phyloP scores from a whole-genome alignment of 345 rosid genomes.

The Eucalyptus erythrocorys region DNA sequence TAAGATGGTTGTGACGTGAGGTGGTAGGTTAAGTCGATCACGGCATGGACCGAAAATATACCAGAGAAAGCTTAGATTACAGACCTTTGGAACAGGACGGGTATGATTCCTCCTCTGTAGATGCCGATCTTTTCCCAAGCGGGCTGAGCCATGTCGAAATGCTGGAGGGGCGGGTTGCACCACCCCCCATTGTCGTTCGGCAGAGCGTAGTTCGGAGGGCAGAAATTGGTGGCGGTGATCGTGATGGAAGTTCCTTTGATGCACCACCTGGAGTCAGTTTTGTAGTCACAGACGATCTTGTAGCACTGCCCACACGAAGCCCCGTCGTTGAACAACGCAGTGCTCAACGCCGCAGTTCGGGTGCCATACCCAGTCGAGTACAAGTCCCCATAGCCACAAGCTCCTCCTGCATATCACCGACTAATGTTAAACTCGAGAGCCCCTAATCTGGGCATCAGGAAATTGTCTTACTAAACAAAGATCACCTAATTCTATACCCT shows the following conservation, averaged over 20 bases:
- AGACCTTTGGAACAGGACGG: constrained; percentile 71
- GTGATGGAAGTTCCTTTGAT: constrained; percentile 40
- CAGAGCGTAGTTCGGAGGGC: constrained; percentile 66
- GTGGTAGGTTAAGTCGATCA: neutral
- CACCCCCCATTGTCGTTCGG: constrained; percentile 83
- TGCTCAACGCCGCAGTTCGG: constrained; percentile 64
- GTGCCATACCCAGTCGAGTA: constrained; percentile 58
- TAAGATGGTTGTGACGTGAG: neutral
- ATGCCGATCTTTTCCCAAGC: constrained; percentile 89
- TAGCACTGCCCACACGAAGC: constrained; percentile 72
- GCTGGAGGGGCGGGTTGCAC: constrained; percentile 96
- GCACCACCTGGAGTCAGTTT: constrained; percentile 58
- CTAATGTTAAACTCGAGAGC: neutral
- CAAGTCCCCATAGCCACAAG: constrained; percentile 77
- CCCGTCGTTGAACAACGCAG: constrained; percentile 61
- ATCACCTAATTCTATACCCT: neutral
- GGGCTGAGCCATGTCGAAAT: constrained; percentile 93
- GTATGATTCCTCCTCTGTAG: constrained; percentile 78
- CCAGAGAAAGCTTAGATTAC: neutral
- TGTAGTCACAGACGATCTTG: constrained; percentile 43
- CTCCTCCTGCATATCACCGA: constrained; percentile 36
- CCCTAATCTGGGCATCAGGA: neutral
- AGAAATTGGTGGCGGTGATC: constrained; percentile 67
- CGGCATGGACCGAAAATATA: neutral
- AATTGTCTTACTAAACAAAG: neutral